Evolutionary conservation across 1,139 yeast species (phyloP), one percentile per base, ranked within the genome.

Genomic region (Nakaseomyces glabratus): DNA sequence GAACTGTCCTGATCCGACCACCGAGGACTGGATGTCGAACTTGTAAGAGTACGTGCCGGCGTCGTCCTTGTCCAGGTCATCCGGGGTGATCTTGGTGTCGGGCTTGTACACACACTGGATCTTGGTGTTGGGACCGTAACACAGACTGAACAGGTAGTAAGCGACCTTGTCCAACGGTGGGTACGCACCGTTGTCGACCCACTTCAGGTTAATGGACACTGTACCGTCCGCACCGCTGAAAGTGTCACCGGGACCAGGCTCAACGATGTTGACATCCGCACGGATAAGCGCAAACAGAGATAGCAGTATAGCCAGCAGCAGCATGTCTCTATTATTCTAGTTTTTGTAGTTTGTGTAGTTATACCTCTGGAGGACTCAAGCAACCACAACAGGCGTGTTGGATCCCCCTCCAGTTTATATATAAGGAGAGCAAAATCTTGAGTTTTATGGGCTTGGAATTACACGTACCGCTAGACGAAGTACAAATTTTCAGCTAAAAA

Each of bases 1-100:
- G 57, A 70, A 86, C 40, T 61, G 62, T 17, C 96, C 96, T 51
- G 68, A 61, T 4, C 73, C 71, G 23, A 73, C 80, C 10, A 50
- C 51, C 12, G 63, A 42, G 1, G 71, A 57, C 5, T 63, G 62
- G 35, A 79, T 55, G 1, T 53, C 35, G 3, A 74, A 71, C 1
- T 64, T 54, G 46, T 68, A 68, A 1, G 62, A 41, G 37, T 61
- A 51, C 10, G 30, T 41, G 13, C 35, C 39, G 6, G 34, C 38
- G 10, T 29, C 34, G 10, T 36, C 40, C 33, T 48, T 48, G 14
- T 50, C 39, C 28, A 64, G 30, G 24, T 48, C 48, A 26, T 47
- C 20, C 3, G 63, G 48, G 1, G 49, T 20, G 15, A 67, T 51
- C 4, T 34, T 25, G 7, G 49, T 33, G 3, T 48, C 58, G 7